Conservation (phyloP, 106 monocot species). For the Agapanthus africanus region DNA sequence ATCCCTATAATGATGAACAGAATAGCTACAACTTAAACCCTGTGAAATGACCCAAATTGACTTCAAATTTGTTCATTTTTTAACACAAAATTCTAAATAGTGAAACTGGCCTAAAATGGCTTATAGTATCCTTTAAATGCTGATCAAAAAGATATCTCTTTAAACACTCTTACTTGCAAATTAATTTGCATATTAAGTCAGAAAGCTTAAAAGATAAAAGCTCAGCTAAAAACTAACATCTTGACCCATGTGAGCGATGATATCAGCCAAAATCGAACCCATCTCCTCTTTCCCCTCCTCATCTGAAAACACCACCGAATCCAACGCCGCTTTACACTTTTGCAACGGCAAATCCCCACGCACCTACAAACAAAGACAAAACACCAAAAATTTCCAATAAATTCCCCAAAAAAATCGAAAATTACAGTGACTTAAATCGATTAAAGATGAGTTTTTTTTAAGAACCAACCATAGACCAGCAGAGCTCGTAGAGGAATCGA, state of each 20-base stretch:
- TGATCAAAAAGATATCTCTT: neutral
- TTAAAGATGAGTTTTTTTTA: too few species aligned
- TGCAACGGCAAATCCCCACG: slow-evolving; percentile 74
- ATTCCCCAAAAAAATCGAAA: neutral
- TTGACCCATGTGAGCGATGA: slow-evolving; percentile 73
- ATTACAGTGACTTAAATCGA: too few species aligned
- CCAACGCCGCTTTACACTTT: slow-evolving; percentile 65
- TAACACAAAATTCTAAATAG: neutral
- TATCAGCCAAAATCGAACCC: slow-evolving; percentile 63
- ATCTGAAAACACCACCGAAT: slow-evolving; percentile 49
- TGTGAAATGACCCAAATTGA: too few species aligned
- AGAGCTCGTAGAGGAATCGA: slow-evolving; percentile 74
- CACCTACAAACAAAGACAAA: slow-evolving; percentile 29
- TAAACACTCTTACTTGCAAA: neutral
- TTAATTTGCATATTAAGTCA: too few species aligned
- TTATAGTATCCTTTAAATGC: neutral
- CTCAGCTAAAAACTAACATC: slow-evolving; percentile 65
- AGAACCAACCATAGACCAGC: slow-evolving; percentile 73
- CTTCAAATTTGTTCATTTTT: neutral
- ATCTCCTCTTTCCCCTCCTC: slow-evolving; percentile 37
- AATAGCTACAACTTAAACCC: neutral
- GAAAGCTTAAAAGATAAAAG: too few species aligned
- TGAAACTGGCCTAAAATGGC: neutral
- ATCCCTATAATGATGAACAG: neutral
- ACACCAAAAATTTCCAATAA: neutral